A percentile compares a stretch with the other conserved stretches of the same genome.
Conservation (phyloP, 768 basidiomycete genomes). For the Mycena kentingensis region DNA sequence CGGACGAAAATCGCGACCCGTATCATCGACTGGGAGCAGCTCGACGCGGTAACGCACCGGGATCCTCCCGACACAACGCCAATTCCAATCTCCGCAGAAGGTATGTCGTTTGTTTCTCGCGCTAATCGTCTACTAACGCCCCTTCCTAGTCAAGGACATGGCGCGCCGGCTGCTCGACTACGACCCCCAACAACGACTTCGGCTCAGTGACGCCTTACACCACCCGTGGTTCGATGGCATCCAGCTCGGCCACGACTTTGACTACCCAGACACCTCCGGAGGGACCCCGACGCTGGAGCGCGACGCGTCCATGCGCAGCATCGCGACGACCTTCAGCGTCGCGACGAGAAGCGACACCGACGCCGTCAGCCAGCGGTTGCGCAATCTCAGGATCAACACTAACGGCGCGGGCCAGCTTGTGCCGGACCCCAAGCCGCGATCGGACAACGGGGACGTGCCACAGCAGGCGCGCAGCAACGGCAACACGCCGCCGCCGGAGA, state of each 20-base stretch:
- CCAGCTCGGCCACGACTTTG: constrained; percentile 11
- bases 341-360: constrained; percentile 5
- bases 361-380: constrained; percentile 26
- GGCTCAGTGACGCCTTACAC: constrained; percentile 61
- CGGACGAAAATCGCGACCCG: constrained; percentile 61
- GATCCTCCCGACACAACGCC: neutral
- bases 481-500: constrained; percentile 14
- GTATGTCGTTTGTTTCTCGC: constrained; percentile 40
- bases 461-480: neutral
- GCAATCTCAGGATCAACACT: constrained; percentile 14
- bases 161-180: constrained; percentile 63
- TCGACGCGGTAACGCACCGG: constrained; percentile 35
- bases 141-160: constrained; percentile 61
- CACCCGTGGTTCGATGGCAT: constrained; percentile 82
- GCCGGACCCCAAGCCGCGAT: neutral
- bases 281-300: constrained; percentile 23
- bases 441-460: neutral
- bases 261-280: no score
- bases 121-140: constrained; percentile 8
- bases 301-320: constrained; percentile 18
- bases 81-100: constrained; percentile 27
- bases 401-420: neutral
- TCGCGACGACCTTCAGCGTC: constrained; percentile 21
- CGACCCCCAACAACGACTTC: constrained; percentile 70
- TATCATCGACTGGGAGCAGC: constrained; percentile 58